Evolutionary conservation across 805 yeast species (phyloP), one percentile per base, ranked within the genome.

Genomic region (Starmerella khaoyaiensis): DNA sequence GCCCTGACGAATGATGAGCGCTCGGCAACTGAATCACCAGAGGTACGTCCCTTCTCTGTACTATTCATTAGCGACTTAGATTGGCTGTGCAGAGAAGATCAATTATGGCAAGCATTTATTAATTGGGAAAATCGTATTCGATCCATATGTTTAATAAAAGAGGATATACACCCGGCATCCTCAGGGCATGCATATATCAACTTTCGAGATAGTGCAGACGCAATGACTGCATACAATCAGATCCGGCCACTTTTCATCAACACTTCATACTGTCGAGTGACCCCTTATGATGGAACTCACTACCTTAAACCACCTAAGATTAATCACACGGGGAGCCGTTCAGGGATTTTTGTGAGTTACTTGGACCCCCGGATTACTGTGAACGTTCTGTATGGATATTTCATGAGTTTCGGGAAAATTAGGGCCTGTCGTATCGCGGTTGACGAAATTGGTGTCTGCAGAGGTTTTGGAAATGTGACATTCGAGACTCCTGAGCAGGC

Each of bases 321-420:
- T 24, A 43, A 40, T 34, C 44, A 27, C 25, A 28, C 10, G n/a
- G 9, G 14, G 14, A 30, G 26, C 12, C 46, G 48, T 27, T 33
- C 39, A 5, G 52, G 52, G 26, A 39, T 86, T 46, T 86, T 79
- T 63, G 79, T 79, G 54, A 86, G 84, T 68, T 81, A 86, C 73
- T 68, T 86, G 52, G 74, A 71, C 51, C 49, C 68, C 30, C 83
- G 74, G 47, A 73, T 72, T 60, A 57, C 78, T 37, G 56, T 50
- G 12, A 41, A 49, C 33, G 43, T 54, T 37, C 40, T 51, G 28
- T 49, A 44, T 32, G 34, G 39, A 12, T 28, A 21, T 8, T 49
- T 51, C 39, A 21, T 29, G 28, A 26, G 26, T 25, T 48, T 40
- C 33, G 55, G 55, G 21, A 8, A 21, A 1, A 44, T 51, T 14